Percentiles rank a stretch among this genome's conserved stretches.
Conservation (phyloP, 495 filamentous ascomycete genomes). For the Xylaria sp. region DNA sequence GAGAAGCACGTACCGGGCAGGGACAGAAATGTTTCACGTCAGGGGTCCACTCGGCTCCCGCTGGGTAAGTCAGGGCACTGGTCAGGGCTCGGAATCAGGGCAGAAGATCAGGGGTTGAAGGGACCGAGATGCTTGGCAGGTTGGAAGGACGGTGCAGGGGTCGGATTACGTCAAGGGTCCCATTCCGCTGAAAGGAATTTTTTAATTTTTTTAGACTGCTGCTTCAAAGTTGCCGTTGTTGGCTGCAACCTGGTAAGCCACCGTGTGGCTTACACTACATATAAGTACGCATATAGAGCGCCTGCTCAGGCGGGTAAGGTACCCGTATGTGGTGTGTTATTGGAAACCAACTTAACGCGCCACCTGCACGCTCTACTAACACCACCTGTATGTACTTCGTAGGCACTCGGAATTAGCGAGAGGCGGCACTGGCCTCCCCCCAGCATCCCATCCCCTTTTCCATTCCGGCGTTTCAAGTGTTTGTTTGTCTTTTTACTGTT, state of each 20-base stretch:
- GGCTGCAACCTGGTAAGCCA: too few species aligned
- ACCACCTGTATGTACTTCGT: too few species aligned
- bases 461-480: neutral
- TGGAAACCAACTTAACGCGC: neutral
- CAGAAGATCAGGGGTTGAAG: conserved; percentile 19
- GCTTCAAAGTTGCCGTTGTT: too few species aligned
- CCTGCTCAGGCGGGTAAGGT: conserved; percentile 3
- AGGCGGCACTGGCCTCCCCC: too few species aligned
- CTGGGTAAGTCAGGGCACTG: too few species aligned
- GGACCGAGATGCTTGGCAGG: neutral
- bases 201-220: too few species aligned
- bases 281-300: neutral
- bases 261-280: neutral
- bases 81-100: neutral
- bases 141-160: neutral
- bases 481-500: neutral
- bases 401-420: too few species aligned
- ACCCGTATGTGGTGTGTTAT: neutral
- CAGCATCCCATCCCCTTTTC: neutral
- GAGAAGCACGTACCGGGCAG: neutral
- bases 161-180: conserved; percentile 3
- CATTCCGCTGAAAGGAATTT: neutral
- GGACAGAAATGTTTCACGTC: conserved; percentile 16
- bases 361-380: too few species aligned
- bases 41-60: conserved; percentile 19